These are phyloP conservation scores for Penicillium thymicola DNA, from an alignment of 2,329 filamentous ascomycete species.

Conservation along the genomic window DNA sequence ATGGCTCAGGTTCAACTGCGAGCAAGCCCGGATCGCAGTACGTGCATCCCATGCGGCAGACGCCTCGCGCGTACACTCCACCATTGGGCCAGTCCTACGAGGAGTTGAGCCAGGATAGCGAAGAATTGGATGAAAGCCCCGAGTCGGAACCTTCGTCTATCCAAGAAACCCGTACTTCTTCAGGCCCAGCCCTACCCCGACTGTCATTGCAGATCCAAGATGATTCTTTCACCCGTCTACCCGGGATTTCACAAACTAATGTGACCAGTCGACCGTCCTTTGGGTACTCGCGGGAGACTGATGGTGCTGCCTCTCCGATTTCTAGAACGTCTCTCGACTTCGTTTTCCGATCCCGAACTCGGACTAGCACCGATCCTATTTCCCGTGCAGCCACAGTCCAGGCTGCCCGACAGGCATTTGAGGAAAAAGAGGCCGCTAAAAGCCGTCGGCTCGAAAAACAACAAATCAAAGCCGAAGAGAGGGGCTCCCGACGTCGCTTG, in stretches of 20 bases:
- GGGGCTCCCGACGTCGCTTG: constrained; percentile 41
- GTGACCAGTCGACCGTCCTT: constrained; percentile 48
- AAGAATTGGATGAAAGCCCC: constrained; percentile 45
- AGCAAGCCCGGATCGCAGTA: constrained; percentile 51
- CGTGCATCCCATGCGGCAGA: constrained; percentile 55
- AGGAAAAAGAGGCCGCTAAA: constrained; percentile 58
- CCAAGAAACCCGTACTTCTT: constrained; percentile 29
- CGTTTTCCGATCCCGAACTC: constrained; percentile 50
- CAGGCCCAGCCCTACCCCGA: constrained; percentile 27
- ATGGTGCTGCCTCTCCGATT: constrained; percentile 51
- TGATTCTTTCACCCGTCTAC: constrained; percentile 46
- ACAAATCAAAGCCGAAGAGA: constrained; percentile 48
- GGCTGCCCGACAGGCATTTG: constrained; percentile 55
- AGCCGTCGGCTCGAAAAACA: constrained; percentile 54
- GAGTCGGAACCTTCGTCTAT: constrained; percentile 39
- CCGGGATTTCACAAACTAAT: constrained; percentile 52
- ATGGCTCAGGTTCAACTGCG: constrained; percentile 44
- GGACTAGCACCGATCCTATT: constrained; percentile 51
- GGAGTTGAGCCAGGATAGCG: constrained; percentile 47
- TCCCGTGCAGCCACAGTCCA: constrained; percentile 56
- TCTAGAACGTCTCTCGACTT: constrained; percentile 57
- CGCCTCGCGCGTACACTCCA: constrained; percentile 53
- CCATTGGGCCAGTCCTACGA: constrained; percentile 51
- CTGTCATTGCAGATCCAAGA: constrained; percentile 39
- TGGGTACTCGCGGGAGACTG: constrained; percentile 50